phyloP scores from a whole-genome alignment of 345 rosid species.

The Balakata baccata region DNA sequence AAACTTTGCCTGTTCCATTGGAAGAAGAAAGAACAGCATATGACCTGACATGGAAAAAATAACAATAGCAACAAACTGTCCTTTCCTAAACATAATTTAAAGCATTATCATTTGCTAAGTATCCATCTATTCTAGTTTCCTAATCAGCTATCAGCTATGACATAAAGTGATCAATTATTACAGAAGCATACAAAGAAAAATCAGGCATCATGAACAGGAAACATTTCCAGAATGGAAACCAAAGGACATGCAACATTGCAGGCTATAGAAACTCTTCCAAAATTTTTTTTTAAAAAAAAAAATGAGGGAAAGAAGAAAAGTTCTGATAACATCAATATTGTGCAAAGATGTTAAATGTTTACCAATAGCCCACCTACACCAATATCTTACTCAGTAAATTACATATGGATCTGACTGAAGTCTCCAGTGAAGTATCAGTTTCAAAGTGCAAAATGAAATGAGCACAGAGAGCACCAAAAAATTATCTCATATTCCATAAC shows the following conservation, averaged over 20 bases:
- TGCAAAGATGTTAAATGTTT: not conserved
- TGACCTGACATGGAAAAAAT: conserved; percentile 1
- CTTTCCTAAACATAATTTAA: not conserved
- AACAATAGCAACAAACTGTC: not conserved
- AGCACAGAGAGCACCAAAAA: not conserved
- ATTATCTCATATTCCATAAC: not conserved
- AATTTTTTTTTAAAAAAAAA: not conserved
- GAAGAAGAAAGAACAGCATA: not conserved
- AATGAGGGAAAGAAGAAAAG: not conserved
- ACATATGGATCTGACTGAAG: not conserved
- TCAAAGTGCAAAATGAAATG: not conserved
- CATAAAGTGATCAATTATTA: not conserved
- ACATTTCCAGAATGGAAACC: not conserved
- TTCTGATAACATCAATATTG: not conserved
- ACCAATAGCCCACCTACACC: not conserved
- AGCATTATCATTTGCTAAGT: too few species aligned
- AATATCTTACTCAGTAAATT: not conserved
- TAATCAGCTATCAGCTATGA: too few species aligned
- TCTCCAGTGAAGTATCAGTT: not conserved
- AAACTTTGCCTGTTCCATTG: conserved; percentile 44
- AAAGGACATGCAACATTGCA: not conserved
- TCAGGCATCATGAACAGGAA: not conserved
- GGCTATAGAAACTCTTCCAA: not conserved
- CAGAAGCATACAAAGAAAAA: not conserved
- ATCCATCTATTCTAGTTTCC: too few species aligned